Evolutionary conservation across 177 flowering plant genomes (phyloP).

Genomic region (Tripterygium wilfordii): DNA sequence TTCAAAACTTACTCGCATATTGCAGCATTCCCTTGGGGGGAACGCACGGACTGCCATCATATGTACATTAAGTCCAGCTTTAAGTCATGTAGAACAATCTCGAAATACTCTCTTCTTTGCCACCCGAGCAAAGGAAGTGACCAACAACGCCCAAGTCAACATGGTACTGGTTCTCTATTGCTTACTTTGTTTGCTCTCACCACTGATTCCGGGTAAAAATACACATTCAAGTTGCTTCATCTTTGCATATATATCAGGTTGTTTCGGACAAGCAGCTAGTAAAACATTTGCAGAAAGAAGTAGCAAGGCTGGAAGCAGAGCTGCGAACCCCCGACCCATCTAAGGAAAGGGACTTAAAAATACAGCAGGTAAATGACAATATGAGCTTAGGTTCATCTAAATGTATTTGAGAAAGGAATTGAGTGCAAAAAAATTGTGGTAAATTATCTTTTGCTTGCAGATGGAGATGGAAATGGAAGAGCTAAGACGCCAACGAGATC

Average conservation of each 20-base stretch:
- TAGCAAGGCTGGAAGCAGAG: slow-evolving; percentile 93
- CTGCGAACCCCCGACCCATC: slow-evolving; percentile 87
- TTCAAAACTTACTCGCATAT: slow-evolving; percentile 94
- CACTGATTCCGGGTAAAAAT: neutral
- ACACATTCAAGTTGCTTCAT: neutral
- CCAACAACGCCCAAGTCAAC: slow-evolving; percentile 96
- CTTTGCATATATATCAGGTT: slow-evolving; percentile 34
- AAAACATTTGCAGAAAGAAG: slow-evolving; percentile 93
- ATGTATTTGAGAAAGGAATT: no score
- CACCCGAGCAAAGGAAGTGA: slow-evolving; percentile 96
- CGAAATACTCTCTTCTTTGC: slow-evolving; percentile 95
- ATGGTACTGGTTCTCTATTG: slow-evolving; percentile 63
- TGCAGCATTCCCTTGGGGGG: slow-evolving; percentile 98
- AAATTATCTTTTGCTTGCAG: no score
- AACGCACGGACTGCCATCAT: slow-evolving; percentile 99
- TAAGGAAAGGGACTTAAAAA: slow-evolving; percentile 71
- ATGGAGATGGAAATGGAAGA: slow-evolving; percentile 93
- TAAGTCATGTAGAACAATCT: slow-evolving; percentile 88
- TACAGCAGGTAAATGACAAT: slow-evolving; percentile 54
- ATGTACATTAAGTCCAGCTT: slow-evolving; percentile 97
- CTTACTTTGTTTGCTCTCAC: no score
- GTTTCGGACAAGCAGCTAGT: slow-evolving; percentile 92
- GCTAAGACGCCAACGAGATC: slow-evolving; percentile 73
- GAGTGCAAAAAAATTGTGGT: no score
- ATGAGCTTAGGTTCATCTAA: no score